Evolutionary conservation across 2,329 filamentous ascomycete species (phyloP), one percentile per base, ranked within the genome.

Genomic region (Periconia sp.): DNA sequence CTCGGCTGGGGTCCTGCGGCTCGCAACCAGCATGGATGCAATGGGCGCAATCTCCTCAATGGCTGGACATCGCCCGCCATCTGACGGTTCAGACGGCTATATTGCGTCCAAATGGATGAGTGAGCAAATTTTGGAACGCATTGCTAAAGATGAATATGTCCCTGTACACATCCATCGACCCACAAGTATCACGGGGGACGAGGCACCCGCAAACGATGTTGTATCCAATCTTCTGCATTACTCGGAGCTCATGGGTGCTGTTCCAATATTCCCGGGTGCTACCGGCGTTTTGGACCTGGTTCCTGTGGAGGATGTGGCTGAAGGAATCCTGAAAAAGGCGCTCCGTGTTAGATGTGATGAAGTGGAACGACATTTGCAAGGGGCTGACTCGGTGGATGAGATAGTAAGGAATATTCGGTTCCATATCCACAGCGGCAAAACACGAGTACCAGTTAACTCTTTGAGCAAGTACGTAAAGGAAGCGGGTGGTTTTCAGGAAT

Each of bases 91-190:
- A 7, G 54, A 71, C 14, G 76, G 74, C 1, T 78, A 77, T 49
- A 57, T 61, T 1, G 69, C 71, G 1, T 57, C 63, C 13, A 76
- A 76, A 50, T 78, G 76, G 76, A 72, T 68, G 1, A 63, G 63
- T 40, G 76, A 78, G 58, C 53, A 59, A 6, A 59, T 71, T 27
- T 64, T 78, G 0, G 74, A 77, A 52, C 41, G 42, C 10, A 2
- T 44, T 9, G 19, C 13, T 6, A 19, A 31, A 8, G 18, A 6
- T 19, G 8, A 15, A 6, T 18, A 20, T 6, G 6, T 50, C 3
- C 40, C 19, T 27, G 40, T 50, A 6, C 19, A 10, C 6, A 50
- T 50, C 20, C 50, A 56, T 51, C 55, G 53, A 59, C 64, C 1
- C 31, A 33, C 31, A 33, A 33, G 40, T 42, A 19, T 42, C n/a